A percentile compares a stretch with the other conserved stretches of the same genome.
Conservation (phyloP, 441 rosid species). For the Hura crepitans region DNA sequence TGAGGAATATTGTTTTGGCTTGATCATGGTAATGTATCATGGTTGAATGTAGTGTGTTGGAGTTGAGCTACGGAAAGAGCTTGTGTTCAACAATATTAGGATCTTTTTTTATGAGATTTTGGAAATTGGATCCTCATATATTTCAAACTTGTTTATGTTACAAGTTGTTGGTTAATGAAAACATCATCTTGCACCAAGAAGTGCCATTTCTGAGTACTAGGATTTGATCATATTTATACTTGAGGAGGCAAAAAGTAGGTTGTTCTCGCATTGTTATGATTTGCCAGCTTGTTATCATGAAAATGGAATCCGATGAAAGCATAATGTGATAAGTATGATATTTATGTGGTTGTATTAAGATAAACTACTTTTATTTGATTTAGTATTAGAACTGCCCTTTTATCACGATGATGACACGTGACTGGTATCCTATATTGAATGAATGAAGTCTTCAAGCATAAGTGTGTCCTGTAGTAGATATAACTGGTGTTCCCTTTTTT, state of each 20-base stretch:
- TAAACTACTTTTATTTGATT: neutral
- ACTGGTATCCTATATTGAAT: neutral
- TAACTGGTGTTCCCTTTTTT: neutral
- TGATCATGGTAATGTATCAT: neutral
- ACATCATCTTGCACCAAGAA: neutral
- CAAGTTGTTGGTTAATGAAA: neutral
- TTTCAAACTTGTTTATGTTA: neutral
- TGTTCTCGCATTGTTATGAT: neutral
- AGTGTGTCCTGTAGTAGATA: neutral
- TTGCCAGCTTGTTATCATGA: neutral
- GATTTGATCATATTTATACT: neutral
- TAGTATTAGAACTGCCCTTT: neutral
- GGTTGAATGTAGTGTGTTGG: neutral
- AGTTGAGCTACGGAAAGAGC: neutral
- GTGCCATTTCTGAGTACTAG: neutral
- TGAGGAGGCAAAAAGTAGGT: neutral
- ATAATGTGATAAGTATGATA: neutral
- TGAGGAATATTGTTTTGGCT: neutral
- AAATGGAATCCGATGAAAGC: neutral
- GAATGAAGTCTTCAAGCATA: neutral
- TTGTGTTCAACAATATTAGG: neutral
- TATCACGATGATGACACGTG: neutral
- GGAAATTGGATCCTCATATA: neutral
- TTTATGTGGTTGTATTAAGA: neutral
- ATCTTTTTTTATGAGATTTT: neutral